phyloP scores from a whole-genome alignment of 257 asterid species.

The Salvia rosmarinus region DNA sequence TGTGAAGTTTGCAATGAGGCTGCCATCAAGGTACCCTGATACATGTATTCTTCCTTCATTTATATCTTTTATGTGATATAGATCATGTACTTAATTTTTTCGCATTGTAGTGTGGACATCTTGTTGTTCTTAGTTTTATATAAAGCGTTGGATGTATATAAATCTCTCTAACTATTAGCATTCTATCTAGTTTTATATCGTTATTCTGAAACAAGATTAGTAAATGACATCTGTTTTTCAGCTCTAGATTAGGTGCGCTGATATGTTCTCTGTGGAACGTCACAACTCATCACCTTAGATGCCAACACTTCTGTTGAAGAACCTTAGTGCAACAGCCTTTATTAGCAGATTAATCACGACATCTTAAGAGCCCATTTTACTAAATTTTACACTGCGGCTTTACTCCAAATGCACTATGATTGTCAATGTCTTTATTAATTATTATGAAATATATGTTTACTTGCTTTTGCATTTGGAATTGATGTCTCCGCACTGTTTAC shows the following conservation, averaged over 20 bases:
- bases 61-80: background rate
- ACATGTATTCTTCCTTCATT: background rate
- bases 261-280: background rate
- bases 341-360: background rate
- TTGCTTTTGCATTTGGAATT: conserved; percentile 18
- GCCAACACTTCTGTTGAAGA: too few species aligned
- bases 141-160: background rate
- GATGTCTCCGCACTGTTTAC: conserved; percentile 9
- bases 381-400: background rate
- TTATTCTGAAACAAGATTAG: background rate
- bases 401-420: background rate
- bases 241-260: background rate
- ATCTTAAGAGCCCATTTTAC: background rate
- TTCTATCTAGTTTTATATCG: background rate
- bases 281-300: too few species aligned
- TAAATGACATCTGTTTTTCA: background rate
- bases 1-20: conserved; percentile 96
- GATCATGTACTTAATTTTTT: background rate
- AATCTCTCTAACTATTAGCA: background rate
- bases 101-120: background rate
- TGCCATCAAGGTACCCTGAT: conserved; percentile 70
- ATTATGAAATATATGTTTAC: background rate
- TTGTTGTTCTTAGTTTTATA: background rate
- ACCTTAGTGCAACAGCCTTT: background rate
- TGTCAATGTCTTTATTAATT: too few species aligned